phyloP scores from a whole-genome alignment of 495 filamentous ascomycete genomes.

The Aspergillus asperescens region DNA sequence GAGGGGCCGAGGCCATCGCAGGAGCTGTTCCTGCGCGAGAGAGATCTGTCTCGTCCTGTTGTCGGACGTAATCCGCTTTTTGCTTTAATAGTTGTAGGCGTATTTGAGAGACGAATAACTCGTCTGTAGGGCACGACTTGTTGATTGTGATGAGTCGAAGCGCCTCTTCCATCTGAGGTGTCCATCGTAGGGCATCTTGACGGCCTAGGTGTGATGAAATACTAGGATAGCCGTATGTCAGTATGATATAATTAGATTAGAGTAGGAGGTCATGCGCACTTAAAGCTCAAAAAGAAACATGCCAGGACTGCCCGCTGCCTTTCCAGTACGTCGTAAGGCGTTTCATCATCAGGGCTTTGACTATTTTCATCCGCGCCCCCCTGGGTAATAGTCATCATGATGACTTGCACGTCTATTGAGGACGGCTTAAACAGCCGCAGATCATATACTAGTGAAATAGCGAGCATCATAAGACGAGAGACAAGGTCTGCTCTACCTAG shows the following conservation, averaged over 20 bases:
- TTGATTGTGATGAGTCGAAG: constrained; percentile 18
- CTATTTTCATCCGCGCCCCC: constrained; percentile 16
- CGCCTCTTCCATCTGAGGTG: constrained; percentile 27
- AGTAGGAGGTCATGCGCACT: constrained; percentile 14
- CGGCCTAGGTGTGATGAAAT: constrained; percentile 27
- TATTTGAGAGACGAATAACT: constrained; percentile 25
- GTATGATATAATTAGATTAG: not conserved
- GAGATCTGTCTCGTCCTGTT: constrained; percentile 21
- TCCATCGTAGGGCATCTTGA: constrained; percentile 26
- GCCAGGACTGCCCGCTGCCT: constrained; percentile 24
- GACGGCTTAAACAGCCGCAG: constrained; percentile 24
- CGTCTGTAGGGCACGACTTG: constrained; percentile 18
- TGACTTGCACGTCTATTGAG: constrained; percentile 19
- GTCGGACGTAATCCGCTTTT: constrained; percentile 20
- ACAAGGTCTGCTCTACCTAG: constrained; percentile 25
- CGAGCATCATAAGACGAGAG: constrained; percentile 29
- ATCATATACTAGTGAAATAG: constrained; percentile 27
- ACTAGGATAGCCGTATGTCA: constrained; percentile 18
- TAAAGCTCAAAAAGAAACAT: constrained; percentile 30
- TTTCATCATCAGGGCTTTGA: constrained; percentile 5
- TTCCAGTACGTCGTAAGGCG: constrained; percentile 20
- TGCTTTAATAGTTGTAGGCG: constrained; percentile 26
- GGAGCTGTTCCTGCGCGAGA: constrained; percentile 8
- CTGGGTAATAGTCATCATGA: constrained; percentile 25
- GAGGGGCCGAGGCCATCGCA: constrained; percentile 10